Base-by-base conservation (phyloP, 768 basidiomycete genomes). In the Tricholoma bakamatsutake region DNA sequence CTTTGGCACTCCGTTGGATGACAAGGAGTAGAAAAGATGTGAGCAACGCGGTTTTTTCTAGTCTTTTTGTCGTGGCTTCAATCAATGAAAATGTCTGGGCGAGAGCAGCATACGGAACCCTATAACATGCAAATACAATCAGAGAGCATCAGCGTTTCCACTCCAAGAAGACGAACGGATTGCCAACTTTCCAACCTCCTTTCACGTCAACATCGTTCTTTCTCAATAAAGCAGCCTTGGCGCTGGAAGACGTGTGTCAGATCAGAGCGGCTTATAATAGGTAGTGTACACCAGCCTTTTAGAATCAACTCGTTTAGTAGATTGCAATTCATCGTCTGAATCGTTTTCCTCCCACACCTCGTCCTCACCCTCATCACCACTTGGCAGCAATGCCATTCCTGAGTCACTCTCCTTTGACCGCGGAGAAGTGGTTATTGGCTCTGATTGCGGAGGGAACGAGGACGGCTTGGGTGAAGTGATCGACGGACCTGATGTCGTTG, bases 81-180 rank as follows among this genome's bases (percentile, higher is more conserved):
- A 99, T 98, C 30, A 89, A 72, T 15, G 85, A 79, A 67, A 98
- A 98, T 0, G 88, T 83, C 61, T 92, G 87, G 8, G 93, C 84
- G 34, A 99, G 80, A 5, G 97, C 92, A 15, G 92, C 88, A 66
- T 99, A 99, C 0, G 97, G 97, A 10, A 98, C 88, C 3, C 95
- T 98, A 51, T 5, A 27, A 28, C 34, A 47, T 48, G 21, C n/a
- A 24, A 48, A 15, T 4, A 18, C 27, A 46, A 46, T 48, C 46
- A 48, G 15, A 9, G n/a, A 48, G 6, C 2, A 48, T 48, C 28
- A 10, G 5, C 27, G 7, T n/a, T 8, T 10, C n/a, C 24, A 30
- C 9, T 17, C 40, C n/a, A 10, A 42, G 15, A 35, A 79, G 28
- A 48, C 91, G 62, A 66, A 95, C 94, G 91, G 82, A 61, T 87